A percentile compares a stretch with the other conserved stretches of the same genome.
These are phyloP conservation scores for Trichaptum fuscoviolaceum DNA, from an alignment of 768 basidiomycete genomes.

Conservation along the genomic window DNA sequence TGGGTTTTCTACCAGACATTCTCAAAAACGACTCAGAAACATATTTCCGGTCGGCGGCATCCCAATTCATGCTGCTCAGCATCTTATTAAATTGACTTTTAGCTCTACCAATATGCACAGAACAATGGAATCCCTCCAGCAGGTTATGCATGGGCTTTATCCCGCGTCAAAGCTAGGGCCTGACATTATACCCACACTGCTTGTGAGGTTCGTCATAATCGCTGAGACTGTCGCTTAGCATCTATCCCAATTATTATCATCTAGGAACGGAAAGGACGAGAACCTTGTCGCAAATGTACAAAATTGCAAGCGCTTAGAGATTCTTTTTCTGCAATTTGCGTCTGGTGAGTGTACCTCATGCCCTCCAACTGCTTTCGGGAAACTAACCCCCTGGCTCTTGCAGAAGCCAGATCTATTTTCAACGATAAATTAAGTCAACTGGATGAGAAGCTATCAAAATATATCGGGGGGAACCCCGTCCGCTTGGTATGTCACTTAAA, in stretches of 20 bases:
- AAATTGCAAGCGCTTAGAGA: slow-evolving; percentile 62
- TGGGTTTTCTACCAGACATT: slow-evolving; percentile 57
- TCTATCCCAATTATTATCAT: not conserved
- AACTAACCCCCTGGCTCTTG: slow-evolving; percentile 1
- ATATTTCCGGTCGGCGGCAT: slow-evolving; percentile 52
- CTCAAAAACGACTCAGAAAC: slow-evolving; percentile 38
- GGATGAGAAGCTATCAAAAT: slow-evolving; percentile 63
- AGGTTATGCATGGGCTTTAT: slow-evolving; percentile 71
- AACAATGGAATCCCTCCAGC: slow-evolving; percentile 69
- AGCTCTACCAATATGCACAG: slow-evolving; percentile 75
- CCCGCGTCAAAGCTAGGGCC: slow-evolving; percentile 44
- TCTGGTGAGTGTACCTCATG: slow-evolving; percentile 36
- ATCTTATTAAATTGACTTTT: not conserved
- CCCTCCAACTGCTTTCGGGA: not conserved
- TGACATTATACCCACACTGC: slow-evolving; percentile 42
- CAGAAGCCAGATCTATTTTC: slow-evolving; percentile 61
- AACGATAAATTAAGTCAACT: slow-evolving; percentile 57
- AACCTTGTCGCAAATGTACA: slow-evolving; percentile 65
- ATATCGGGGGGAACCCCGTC: slow-evolving; percentile 61
- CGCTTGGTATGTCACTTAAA: slow-evolving; percentile 35
- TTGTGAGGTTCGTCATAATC: slow-evolving; percentile 43
- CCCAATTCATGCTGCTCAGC: not conserved
- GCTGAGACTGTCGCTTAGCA: not conserved
- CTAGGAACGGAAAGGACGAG: slow-evolving; percentile 64
- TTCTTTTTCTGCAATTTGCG: slow-evolving; percentile 58